Base-by-base conservation (phyloP, 108 stramenopile species). In the Skeletonema potamos region DNA sequence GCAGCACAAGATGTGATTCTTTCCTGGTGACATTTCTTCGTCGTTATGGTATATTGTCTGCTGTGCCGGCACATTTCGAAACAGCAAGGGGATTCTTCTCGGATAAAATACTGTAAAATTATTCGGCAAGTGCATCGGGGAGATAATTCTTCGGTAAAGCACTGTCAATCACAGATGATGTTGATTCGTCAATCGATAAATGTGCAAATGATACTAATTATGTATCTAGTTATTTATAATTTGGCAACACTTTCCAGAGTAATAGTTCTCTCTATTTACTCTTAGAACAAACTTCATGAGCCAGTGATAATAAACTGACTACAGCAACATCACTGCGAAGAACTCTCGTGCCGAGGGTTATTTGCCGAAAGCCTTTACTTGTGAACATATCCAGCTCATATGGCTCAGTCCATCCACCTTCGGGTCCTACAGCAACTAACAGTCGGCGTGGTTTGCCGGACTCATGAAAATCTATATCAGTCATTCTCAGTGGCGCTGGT, bases 351-450 rank as follows among this genome's bases (percentile, higher is more conserved):
- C 94, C 94, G 24, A 95, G 66, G 6, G 89, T 90, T 10, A 91
- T 62, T 77, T 94, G 87, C 69, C 94, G 87, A 70, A 97, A 97
- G 3, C 91, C 94, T 13, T 63, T 58, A 13, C 70, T 39, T 20
- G 58, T 27, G 58, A 97, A 90, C 63, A 79, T 58, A 18, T 91
- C 90, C 41, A 97, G 65, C 77, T 98, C 96, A 48, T 86, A 56
- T 0, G 92, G 92, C 61, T 96, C 96, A 12, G 80, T 86, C 96
- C 96, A 98, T 1, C 97, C 97, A 18, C 97, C 96, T 74, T 98
- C 97, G 0, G 97, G 97, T 8, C 72, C 92, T 4, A 94, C 89
- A 9, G 93, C 93, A 39, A 94, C 60, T 12, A 94, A 64, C 2
- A 94, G 77, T 54, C 65, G 74, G 6, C 85, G 73, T 18, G 72